Evolutionary conservation across 2,329 filamentous ascomycete species (phyloP).

Genomic region (Tolypocladium inflatum): DNA sequence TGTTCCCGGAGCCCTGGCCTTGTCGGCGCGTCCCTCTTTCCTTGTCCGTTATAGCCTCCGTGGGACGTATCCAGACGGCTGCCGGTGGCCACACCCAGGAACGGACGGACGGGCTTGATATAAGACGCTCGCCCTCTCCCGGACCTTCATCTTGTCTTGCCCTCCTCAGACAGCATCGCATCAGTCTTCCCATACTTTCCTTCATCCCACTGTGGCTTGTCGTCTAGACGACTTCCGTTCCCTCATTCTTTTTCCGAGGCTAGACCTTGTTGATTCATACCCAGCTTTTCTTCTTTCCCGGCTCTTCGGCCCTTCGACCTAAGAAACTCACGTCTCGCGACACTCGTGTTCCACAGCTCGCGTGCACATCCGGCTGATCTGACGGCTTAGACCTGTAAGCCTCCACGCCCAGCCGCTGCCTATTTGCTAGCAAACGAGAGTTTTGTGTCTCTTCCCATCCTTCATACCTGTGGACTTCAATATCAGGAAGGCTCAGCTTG

Average conservation of each 20-base stretch:
- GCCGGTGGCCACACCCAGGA: not conserved
- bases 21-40: constrained; percentile 1
- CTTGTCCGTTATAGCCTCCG: constrained; percentile 3
- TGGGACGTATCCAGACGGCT: not conserved
- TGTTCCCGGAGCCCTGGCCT: constrained; percentile 7
- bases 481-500: not conserved
- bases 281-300: constrained; percentile 13
- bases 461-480: not conserved
- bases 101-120: not conserved
- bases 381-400: not conserved
- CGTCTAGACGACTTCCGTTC: constrained; percentile 23
- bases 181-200: constrained; percentile 5
- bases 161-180: constrained; percentile 2
- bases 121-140: constrained; percentile 4
- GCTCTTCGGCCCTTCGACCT: constrained; percentile 9
- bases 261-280: constrained; percentile 23
- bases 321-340: constrained; percentile 5
- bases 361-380: not conserved
- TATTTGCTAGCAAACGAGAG: not conserved
- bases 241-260: constrained; percentile 17
- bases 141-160: not conserved
- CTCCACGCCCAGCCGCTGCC: not conserved
- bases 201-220: constrained; percentile 11
- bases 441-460: not conserved
- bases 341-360: constrained; percentile 1